phyloP scores from a whole-genome alignment of 2,329 filamentous ascomycete species.

The Ustulina deusta region DNA sequence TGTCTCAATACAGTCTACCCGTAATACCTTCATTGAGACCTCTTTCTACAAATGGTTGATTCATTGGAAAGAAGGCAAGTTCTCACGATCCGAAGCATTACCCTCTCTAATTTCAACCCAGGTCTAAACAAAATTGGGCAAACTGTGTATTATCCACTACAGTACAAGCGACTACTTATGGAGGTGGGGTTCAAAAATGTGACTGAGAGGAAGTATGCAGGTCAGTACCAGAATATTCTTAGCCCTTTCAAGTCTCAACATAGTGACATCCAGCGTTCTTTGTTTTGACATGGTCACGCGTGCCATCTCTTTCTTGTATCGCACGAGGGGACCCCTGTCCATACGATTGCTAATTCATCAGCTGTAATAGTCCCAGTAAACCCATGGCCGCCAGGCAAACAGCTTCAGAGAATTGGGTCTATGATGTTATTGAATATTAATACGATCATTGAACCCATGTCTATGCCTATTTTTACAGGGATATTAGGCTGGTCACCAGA shows the following conservation, averaged over 20 bases:
- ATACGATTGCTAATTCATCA: conserved; percentile 20
- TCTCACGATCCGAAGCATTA: not conserved
- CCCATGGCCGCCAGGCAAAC: conserved; percentile 49
- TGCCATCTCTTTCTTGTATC: not conserved
- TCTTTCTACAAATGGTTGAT: conserved; percentile 50
- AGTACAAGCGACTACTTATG: conserved; percentile 43
- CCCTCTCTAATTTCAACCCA: conserved; percentile 28
- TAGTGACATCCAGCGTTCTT: not conserved
- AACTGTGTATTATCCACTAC: conserved; percentile 47
- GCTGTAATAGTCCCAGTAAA: conserved; percentile 45
- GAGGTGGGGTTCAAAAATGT: conserved; percentile 40
- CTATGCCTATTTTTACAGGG: conserved; percentile 41
- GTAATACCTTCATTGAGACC: conserved; percentile 49
- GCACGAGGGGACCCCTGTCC: not conserved
- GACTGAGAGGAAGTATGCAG: conserved; percentile 40
- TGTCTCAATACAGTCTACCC: conserved; percentile 49
- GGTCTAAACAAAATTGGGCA: conserved; percentile 47
- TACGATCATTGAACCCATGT: conserved; percentile 44
- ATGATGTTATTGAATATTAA: conserved; percentile 49
- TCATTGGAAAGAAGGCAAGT: conserved; percentile 42
- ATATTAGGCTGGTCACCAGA: conserved; percentile 45
- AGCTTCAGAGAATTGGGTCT: conserved; percentile 46
- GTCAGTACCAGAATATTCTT: conserved; percentile 24
- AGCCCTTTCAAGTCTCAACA: not conserved
- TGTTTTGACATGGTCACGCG: not conserved